Conservation (phyloP, 1,284 basidiomycete genomes). For the Cutaneotrichosporon spelunceum region DNA sequence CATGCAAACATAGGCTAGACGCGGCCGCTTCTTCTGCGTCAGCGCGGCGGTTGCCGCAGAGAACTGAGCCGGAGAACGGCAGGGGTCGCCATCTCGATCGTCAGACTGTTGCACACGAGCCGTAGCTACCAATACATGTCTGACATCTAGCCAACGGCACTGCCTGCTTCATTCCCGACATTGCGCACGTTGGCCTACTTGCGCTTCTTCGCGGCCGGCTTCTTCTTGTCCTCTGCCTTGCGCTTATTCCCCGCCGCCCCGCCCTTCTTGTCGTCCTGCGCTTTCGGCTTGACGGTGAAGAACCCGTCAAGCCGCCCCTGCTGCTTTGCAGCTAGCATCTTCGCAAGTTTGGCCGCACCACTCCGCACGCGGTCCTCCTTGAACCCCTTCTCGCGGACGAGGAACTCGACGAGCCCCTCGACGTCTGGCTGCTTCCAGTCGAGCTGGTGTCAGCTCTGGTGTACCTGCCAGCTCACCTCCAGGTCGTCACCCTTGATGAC, state of each 20-base stretch:
- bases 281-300: constrained; percentile 70
- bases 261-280: constrained; percentile 34
- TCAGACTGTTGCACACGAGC: too few relatives aligned
- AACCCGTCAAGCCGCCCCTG: constrained; percentile 96
- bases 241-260: constrained; percentile 55
- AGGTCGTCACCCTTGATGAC: constrained; percentile 80
- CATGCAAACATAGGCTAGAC: constrained; percentile 12
- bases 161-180: too few relatives aligned
- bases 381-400: constrained; percentile 95
- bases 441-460: constrained; percentile 57
- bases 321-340: constrained; percentile 84
- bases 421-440: constrained; percentile 94
- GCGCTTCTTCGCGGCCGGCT: constrained; percentile 10
- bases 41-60: too few relatives aligned
- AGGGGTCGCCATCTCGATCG: too few relatives aligned
- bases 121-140: too few relatives aligned
- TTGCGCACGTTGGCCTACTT: not conserved
- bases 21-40: too few relatives aligned
- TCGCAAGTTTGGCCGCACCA: constrained; percentile 87
- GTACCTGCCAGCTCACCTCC: constrained; percentile 59
- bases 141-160: too few relatives aligned
- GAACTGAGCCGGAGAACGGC: too few relatives aligned
- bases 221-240: constrained; percentile 46
- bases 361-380: constrained; percentile 95
- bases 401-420: constrained; percentile 89